Evolutionary conservation across 1,284 basidiomycete species (phyloP).

Genomic region (Erythrobasidium hasegawianum): DNA sequence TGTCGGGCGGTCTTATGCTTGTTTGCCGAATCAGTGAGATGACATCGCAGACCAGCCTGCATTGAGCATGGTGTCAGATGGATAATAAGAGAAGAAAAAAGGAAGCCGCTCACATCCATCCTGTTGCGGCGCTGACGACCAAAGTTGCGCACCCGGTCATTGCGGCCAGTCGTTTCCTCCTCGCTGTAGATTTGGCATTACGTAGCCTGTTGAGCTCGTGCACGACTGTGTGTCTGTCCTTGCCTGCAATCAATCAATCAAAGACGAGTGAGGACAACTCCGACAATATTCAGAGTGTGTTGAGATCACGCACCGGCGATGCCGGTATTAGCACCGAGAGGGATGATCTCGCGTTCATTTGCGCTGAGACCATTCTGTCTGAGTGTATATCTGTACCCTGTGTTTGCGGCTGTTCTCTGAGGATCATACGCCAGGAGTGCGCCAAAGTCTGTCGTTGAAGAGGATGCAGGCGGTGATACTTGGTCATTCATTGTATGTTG

Average conservation of each 20-base stretch:
- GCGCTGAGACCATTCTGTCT: neutral
- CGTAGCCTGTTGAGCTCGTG: constrained; percentile 5
- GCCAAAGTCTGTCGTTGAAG: neutral
- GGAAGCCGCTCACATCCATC: neutral
- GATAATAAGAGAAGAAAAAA: neutral
- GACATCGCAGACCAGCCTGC: neutral
- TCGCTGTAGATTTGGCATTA: neutral
- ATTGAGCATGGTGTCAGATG: neutral
- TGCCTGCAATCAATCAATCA: neutral
- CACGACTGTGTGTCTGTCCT: neutral
- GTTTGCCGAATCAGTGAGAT: constrained; percentile 4
- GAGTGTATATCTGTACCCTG: constrained; percentile 1
- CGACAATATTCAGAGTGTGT: too few species aligned
- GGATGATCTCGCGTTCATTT: constrained; percentile 2
- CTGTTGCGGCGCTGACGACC: neutral
- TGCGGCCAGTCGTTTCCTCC: neutral
- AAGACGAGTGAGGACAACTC: neutral
- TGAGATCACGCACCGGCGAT: neutral
- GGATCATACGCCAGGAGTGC: neutral
- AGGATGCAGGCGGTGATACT: too few species aligned
- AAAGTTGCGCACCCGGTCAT: neutral
- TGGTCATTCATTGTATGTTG: too few species aligned
- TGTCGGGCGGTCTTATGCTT: neutral
- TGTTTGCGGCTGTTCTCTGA: neutral
- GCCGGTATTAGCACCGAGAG: neutral